Conservation (phyloP, 2,329 filamentous ascomycete genomes). For the Erysiphe pulchra region DNA sequence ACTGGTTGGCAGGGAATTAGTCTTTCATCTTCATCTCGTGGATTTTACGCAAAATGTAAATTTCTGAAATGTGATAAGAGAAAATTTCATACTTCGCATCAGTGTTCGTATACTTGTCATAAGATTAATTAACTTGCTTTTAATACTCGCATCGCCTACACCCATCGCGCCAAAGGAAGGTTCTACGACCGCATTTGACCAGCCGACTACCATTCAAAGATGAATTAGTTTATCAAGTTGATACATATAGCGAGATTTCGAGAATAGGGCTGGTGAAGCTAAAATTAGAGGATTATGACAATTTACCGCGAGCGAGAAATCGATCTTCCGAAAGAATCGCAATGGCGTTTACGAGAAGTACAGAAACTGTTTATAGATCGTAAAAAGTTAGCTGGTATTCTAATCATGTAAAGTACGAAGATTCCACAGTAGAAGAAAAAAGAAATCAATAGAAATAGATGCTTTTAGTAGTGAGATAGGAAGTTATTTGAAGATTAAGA, state of each 20-base stretch:
- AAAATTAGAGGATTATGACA: background rate
- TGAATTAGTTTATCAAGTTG: slow-evolving; percentile 1
- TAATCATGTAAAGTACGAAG: too few species aligned
- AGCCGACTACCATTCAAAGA: slow-evolving; percentile 35
- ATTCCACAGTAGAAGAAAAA: background rate
- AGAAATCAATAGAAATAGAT: background rate
- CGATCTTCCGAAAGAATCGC: slow-evolving; percentile 86
- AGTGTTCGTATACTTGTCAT: slow-evolving; percentile 76
- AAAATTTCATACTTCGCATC: slow-evolving; percentile 52
- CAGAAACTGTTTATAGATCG: slow-evolving; percentile 28
- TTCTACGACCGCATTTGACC: slow-evolving; percentile 41
- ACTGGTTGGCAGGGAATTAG: slow-evolving; percentile 22
- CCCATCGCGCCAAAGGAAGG: slow-evolving; percentile 44
- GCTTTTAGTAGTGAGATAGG: too few species aligned
- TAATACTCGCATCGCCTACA: slow-evolving; percentile 50
- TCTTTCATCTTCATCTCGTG: too few species aligned
- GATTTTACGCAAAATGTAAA: too few species aligned
- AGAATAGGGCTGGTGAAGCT: too few species aligned
- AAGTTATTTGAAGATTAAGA: too few species aligned
- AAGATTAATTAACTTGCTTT: slow-evolving; percentile 67
- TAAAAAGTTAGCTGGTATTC: too few species aligned
- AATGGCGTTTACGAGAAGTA: slow-evolving; percentile 83
- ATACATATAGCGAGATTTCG: background rate
- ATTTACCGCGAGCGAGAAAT: slow-evolving; percentile 55
- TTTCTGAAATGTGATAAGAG: too few species aligned